Conservation (phyloP, 164 flowering plant genomes). For the Cinnamomum chago region DNA sequence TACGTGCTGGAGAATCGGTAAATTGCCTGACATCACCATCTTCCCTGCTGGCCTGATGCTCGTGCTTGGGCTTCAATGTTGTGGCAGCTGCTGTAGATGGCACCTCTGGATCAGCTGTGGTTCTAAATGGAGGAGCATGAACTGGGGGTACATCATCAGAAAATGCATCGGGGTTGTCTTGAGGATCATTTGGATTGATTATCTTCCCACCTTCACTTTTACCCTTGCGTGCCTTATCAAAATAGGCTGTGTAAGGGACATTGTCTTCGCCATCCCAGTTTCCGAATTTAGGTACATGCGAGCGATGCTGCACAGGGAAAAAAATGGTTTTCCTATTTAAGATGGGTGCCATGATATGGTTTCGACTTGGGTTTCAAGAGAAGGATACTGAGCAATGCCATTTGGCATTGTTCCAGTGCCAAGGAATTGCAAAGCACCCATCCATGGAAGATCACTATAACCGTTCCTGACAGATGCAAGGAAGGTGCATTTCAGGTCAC, state of each 20-base stretch:
- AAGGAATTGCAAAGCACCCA: not conserved
- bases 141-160: constrained; percentile 22
- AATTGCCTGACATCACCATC: constrained; percentile 33
- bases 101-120: constrained; percentile 21
- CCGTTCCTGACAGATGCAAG: not conserved
- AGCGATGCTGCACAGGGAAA: constrained; percentile 12
- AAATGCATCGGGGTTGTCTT: constrained; percentile 51
- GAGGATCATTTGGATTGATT: constrained; percentile 76
- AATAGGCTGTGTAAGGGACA: constrained; percentile 80
- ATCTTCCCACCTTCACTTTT: constrained; percentile 39
- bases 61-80: constrained; percentile 22
- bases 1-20: constrained; percentile 28
- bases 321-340: not conserved
- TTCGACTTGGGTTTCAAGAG: not conserved
- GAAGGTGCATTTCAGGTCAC: not conserved
- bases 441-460: not conserved
- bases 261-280: constrained; percentile 73
- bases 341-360: no score
- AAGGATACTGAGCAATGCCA: not conserved
- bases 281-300: constrained; percentile 82
- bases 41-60: constrained; percentile 38
- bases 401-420: not conserved
- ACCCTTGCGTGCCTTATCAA: constrained; percentile 76
- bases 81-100: constrained; percentile 14
- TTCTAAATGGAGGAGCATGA: constrained; percentile 17